Evolutionary conservation across 208 protist genomes (phyloP), one percentile per base, ranked within the genome.

Genomic region (Crithidia sp.): DNA sequence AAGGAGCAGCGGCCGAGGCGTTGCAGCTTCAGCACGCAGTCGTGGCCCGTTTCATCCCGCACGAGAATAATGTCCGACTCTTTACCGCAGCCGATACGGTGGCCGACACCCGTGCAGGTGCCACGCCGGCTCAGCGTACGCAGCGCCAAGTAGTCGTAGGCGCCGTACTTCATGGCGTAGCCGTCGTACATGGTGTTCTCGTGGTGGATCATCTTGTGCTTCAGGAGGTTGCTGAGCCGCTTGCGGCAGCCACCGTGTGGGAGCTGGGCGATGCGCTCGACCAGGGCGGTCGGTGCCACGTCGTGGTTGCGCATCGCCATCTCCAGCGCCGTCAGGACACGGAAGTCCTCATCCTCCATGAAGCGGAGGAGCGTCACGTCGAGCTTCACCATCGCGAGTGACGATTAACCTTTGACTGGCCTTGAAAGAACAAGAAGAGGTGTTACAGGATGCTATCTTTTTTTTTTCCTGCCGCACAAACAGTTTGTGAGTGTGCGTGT

Each of bases 221-320:
- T 97, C 36, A 98, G 83, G 14, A 99, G 76, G 44, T 82, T 85
- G 57, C 81, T 76, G 6, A 99, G 86, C 3, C 95, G 71, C 77
- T 98, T 99, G 63, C 91, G 86, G 60, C 83, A 90, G n/a, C 95
- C 97, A 43, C 98, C 97, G 64, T 94, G 91, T 41, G 92, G 96
- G 5, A 99, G 88, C 58, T 94, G 92, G 2, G 98, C 95, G 73
- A 99, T 98, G 55, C 83, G 86, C 41, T 96, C 89, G 63, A 99
- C 93, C 2, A 99, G 85, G 37, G 81, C 81, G 0, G 89, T 89
- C 0, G 99, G 98, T 0, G 98, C 98, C 3, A 99, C 76, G 59
- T 99, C 98, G 87, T 99, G 99, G 79, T 99, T 99, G 44, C 98
- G 98, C 97, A 99, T 99, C 37, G 98, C 97, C 95, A 99, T 96